Base-by-base conservation (phyloP, 2,329 filamentous ascomycete species). In the Colletotrichum nymphaeae region DNA sequence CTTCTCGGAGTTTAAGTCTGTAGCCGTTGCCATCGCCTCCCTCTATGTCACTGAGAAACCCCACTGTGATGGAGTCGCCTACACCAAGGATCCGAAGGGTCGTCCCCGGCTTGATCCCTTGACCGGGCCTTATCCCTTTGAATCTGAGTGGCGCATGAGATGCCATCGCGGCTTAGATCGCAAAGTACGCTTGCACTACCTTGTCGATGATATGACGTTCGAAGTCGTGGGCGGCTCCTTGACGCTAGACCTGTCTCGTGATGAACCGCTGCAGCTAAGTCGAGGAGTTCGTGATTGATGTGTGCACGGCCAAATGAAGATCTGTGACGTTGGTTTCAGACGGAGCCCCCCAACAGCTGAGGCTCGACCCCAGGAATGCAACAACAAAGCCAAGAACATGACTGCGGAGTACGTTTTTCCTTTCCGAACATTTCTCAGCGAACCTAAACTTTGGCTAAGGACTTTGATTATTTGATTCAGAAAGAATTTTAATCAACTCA, bases 51-150 rank as follows among this genome's bases (percentile, higher is more conserved):
- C 70, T 70, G 11, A 73, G 62, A 7, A 62, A 73, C 0, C 82
- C 82, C 6, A 77, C 76, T 0, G 83, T 84, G 63, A 84, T 84
- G 2, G 83, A 84, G 63, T 84, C 82, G 5, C 83, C 82, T 1
- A 80, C 78, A n/a, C 80, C 78, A 11, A 84, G 79, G 26, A 84
- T 80, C 8, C 82, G 82, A 9, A 84, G 77, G 19, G 82, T 77
- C 0, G 76, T 79, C 7, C 78, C 79, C 0, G 75, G 69, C 59
- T 77, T 79, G 28, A 80, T 68, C 9, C 28, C 37, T 52, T 32
- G 55, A 1, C 74, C 74, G 7, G 72, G 67, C 32, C 65, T 70
- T 19, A 62, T 32, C 2, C 32, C 42, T 32, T 24, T 52, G 24
- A 65, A 73, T 5, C n/a, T 42, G n/a, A 73, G 46, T 11, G 70